These are phyloP conservation scores for Trichoderma breve DNA, from an alignment of 2,329 filamentous ascomycete species.

Conservation along the genomic window DNA sequence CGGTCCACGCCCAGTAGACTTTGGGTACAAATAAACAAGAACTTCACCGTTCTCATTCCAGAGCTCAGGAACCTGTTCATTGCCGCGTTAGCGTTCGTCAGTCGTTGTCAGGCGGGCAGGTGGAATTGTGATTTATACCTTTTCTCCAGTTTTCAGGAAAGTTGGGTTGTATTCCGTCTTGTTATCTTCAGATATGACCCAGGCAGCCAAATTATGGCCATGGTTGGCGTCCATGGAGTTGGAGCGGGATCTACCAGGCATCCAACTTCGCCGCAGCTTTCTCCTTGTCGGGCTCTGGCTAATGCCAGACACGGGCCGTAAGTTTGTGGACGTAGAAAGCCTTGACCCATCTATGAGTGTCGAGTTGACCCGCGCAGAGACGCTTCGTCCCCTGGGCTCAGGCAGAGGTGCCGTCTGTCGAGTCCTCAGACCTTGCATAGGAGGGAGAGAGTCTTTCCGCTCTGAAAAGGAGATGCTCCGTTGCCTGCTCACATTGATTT, in stretches of 20 bases:
- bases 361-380: conserved; percentile 46
- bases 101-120: not conserved
- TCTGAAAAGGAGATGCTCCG: conserved; percentile 37
- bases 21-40: conserved; percentile 56
- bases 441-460: conserved; percentile 25
- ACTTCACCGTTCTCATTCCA: conserved; percentile 62
- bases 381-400: conserved; percentile 45
- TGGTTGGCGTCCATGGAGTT: conserved; percentile 41
- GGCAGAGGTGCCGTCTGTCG: conserved; percentile 34
- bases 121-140: conserved; percentile 37
- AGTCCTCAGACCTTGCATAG: conserved; percentile 25
- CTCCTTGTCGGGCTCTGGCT: conserved; percentile 47
- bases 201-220: conserved; percentile 40
- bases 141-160: conserved; percentile 53
- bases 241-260: conserved; percentile 53
- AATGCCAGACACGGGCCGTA: conserved; percentile 30
- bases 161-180: conserved; percentile 56
- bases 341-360: conserved; percentile 33
- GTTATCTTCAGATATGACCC: conserved; percentile 54
- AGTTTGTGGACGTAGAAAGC: conserved; percentile 33
- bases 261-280: conserved; percentile 53
- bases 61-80: conserved; percentile 57
- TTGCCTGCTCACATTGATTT: conserved; percentile 23
- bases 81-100: not conserved
- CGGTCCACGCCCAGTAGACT: conserved; percentile 48